Evolutionary conservation across 306 rosid genomes (phyloP).

Genomic region (Astragalus glycyphyllos): DNA sequence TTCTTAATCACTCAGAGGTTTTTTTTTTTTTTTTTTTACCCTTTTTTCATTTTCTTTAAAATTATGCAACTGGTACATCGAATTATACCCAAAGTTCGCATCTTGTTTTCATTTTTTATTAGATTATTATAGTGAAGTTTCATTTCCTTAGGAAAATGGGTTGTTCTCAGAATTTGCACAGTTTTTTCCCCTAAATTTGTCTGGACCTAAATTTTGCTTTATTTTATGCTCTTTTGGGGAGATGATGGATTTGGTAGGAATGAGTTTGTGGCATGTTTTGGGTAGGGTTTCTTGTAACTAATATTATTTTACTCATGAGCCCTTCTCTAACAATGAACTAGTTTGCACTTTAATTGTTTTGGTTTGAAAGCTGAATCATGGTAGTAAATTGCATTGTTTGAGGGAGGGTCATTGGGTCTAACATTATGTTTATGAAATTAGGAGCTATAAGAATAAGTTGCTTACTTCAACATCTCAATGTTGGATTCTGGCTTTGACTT

Average conservation of each 20-base stretch:
- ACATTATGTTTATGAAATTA: constrained; percentile 27
- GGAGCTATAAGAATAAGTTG: constrained; percentile 13
- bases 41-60: neutral
- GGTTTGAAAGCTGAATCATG: constrained; percentile 28
- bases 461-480: constrained; percentile 17
- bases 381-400: constrained; percentile 9
- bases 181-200: neutral
- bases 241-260: neutral
- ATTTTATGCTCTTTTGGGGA: constrained; percentile 3
- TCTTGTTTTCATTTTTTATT: constrained; percentile 17
- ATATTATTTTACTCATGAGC: neutral
- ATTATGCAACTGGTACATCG: constrained; percentile 18
- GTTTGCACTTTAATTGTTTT: constrained; percentile 20
- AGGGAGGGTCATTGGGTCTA: constrained; percentile 16
- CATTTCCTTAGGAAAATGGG: constrained; percentile 26
- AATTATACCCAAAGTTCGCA: constrained; percentile 33
- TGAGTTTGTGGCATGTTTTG: constrained; percentile 1
- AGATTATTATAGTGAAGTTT: neutral
- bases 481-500: constrained; percentile 37
- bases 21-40: neutral
- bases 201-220: constrained; percentile 1
- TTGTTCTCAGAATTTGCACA: constrained; percentile 9
- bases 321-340: constrained; percentile 18
- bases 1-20: constrained; percentile 88
- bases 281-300: constrained; percentile 4